Evolutionary conservation across 23 red algal genomes (phyloP).

Genomic region (Gracilaria gracilis): DNA sequence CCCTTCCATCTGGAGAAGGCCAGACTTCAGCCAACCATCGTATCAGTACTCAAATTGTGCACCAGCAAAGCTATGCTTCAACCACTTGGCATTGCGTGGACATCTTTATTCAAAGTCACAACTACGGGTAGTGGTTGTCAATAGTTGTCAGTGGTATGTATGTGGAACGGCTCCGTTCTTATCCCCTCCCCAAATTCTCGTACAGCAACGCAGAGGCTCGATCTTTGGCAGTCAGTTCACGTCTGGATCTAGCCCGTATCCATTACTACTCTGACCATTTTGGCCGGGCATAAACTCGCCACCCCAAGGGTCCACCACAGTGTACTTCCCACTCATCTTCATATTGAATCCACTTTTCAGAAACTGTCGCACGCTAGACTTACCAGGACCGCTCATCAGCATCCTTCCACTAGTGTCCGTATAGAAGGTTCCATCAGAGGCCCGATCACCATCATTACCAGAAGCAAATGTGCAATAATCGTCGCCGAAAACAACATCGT

Average conservation of each 20-base stretch:
- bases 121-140: too few relatives aligned
- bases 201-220: too few relatives aligned
- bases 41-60: too few relatives aligned
- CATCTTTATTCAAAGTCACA: too few relatives aligned
- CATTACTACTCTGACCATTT: slow-evolving; percentile 15
- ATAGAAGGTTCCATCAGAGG: slow-evolving; percentile 44
- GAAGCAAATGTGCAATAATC: neutral
- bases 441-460: neutral
- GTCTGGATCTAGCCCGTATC: slow-evolving; percentile 11
- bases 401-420: slow-evolving; percentile 33
- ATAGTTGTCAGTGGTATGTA: too few relatives aligned
- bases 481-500: slow-evolving; percentile 7
- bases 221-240: neutral
- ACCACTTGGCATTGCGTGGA: too few relatives aligned
- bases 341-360: slow-evolving; percentile 51
- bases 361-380: slow-evolving; percentile 41
- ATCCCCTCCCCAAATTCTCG: too few relatives aligned
- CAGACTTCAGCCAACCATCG: too few relatives aligned
- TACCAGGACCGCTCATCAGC: slow-evolving; percentile 38
- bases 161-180: too few relatives aligned
- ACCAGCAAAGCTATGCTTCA: too few relatives aligned
- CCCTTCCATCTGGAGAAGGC: too few relatives aligned
- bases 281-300: neutral
- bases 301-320: slow-evolving; percentile 12
- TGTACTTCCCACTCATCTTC: slow-evolving; percentile 18